These are phyloP conservation scores for Sonneratia caseolaris DNA, from an alignment of 345 rosid genomes.

Conservation along the genomic window DNA sequence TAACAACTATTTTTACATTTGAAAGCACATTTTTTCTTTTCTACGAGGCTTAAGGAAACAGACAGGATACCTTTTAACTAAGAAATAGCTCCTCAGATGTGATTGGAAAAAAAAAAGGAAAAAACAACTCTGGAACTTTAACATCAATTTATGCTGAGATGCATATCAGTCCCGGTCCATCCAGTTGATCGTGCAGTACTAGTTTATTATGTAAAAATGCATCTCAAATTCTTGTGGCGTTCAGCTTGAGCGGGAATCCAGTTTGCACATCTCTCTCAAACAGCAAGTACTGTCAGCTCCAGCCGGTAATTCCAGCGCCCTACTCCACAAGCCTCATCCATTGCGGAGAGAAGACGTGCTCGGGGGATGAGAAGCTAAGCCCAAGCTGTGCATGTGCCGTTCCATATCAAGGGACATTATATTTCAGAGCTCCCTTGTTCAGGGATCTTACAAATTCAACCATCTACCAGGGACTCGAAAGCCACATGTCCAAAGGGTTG, in stretches of 20 bases:
- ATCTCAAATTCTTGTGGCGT: no score
- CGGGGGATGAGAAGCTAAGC: constrained; percentile 53
- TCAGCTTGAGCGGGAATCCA: constrained; percentile 81
- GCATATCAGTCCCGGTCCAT: no score
- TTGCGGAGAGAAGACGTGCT: constrained; percentile 55
- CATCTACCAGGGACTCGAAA: constrained; percentile 62
- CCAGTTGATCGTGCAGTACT: no score
- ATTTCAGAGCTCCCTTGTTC: constrained; percentile 67
- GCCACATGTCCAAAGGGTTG: constrained; percentile 55
- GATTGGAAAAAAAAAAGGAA: no score
- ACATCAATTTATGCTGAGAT: no score
- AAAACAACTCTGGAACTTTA: no score
- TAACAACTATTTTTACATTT: no score
- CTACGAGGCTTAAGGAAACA: no score
- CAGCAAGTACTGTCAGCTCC: constrained; percentile 60
- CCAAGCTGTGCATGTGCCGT: constrained; percentile 88
- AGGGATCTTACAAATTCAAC: constrained; percentile 48
- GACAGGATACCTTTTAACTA: no score
- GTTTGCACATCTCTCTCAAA: constrained; percentile 52
- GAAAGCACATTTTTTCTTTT: no score
- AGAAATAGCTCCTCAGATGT: no score
- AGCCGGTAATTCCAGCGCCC: constrained; percentile 32
- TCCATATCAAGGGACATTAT: constrained; percentile 74
- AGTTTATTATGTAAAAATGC: no score
- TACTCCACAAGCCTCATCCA: constrained; percentile 66